A percentile compares a stretch with the other conserved stretches of the same genome.
phyloP scores from a whole-genome alignment of 371 early-diverging fungal genomes.

The Circinella umbellata region DNA sequence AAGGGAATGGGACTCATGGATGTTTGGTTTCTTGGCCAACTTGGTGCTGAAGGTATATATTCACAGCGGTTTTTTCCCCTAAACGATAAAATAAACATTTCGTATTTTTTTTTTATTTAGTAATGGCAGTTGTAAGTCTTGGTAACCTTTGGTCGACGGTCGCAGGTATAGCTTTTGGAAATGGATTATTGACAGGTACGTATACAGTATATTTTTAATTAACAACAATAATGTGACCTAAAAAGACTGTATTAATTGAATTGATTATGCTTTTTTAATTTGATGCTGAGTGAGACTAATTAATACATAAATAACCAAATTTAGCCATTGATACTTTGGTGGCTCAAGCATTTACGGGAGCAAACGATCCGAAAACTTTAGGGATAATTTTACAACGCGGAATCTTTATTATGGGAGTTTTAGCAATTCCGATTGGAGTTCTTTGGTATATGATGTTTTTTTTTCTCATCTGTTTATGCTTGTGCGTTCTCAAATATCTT shows the following conservation, averaged over 20 bases:
- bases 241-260: no score
- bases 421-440: slow-evolving; percentile 25
- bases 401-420: slow-evolving; percentile 34
- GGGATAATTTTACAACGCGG: slow-evolving; percentile 48
- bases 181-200: slow-evolving; percentile 44
- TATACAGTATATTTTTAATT: no score
- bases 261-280: no score
- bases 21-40: slow-evolving; percentile 43
- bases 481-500: neutral
- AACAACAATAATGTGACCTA: neutral
- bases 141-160: slow-evolving; percentile 38
- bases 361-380: slow-evolving; percentile 32
- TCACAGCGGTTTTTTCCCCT: neutral
- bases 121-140: slow-evolving; percentile 45
- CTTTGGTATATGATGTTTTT: slow-evolving; percentile 27
- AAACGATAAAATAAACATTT: neutral
- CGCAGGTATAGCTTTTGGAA: slow-evolving; percentile 40
- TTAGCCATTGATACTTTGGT: slow-evolving; percentile 51
- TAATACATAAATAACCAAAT: neutral
- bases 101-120: slow-evolving; percentile 13
- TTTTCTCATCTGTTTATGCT: no score
- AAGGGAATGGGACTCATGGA: slow-evolving; percentile 34
- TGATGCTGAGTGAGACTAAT: neutral
- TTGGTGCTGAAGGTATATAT: slow-evolving; percentile 31
- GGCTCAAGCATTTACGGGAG: slow-evolving; percentile 49